Conservation (phyloP, 306 rosid species). For the Biancaea sappan region DNA sequence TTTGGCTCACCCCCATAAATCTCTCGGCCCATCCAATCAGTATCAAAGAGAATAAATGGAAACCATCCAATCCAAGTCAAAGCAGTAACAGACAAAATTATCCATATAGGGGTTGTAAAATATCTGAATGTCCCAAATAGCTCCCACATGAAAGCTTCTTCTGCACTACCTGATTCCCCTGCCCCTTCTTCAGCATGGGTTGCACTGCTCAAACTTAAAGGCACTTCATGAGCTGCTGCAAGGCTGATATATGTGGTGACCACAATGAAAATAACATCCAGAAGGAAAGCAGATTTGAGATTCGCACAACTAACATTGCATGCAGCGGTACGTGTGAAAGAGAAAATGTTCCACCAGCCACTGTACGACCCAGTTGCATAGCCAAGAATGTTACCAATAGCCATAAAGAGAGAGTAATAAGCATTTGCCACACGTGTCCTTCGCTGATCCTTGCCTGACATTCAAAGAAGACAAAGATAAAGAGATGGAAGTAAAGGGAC, state of each 20-base stretch:
- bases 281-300: conserved; percentile 90
- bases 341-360: conserved; percentile 81
- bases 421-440: conserved; percentile 97
- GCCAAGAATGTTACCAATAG: conserved; percentile 91
- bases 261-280: conserved; percentile 65
- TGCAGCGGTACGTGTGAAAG: conserved; percentile 68
- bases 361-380: conserved; percentile 85
- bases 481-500: not conserved
- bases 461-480: conserved; percentile 33
- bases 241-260: conserved; percentile 71
- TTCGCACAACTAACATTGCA: conserved; percentile 87
- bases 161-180: conserved; percentile 58
- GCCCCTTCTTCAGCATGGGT: conserved; percentile 45
- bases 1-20: conserved; percentile 95
- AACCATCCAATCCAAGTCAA: conserved; percentile 96
- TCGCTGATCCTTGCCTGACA: conserved; percentile 82
- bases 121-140: conserved; percentile 84
- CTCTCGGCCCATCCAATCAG: conserved; percentile 99
- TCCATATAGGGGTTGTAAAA: conserved; percentile 73
- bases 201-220: conserved; percentile 50
- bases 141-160: conserved; percentile 94
- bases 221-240: conserved; percentile 72
- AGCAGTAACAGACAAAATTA: conserved; percentile 73
- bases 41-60: conserved; percentile 88
- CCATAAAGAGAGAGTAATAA: conserved; percentile 91